These are phyloP conservation scores for Boletus rubroflammeus DNA, from an alignment of 768 basidiomycete species.

Conservation along the genomic window DNA sequence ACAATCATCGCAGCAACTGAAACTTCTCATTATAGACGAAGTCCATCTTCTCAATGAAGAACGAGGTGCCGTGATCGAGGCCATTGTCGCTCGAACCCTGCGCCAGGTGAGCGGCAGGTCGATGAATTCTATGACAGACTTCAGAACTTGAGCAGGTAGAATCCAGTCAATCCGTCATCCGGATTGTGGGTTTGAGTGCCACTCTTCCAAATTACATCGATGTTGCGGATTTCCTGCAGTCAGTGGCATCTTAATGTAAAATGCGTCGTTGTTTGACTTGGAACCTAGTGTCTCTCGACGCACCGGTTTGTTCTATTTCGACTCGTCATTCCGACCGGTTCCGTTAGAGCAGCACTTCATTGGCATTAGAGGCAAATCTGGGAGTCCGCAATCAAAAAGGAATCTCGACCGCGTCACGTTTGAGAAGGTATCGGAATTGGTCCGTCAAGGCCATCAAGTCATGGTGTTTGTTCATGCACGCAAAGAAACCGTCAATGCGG, in stretches of 20 bases:
- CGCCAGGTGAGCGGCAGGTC: constrained; percentile 57
- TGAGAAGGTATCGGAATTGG: constrained; percentile 85
- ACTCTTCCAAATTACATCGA: constrained; percentile 97
- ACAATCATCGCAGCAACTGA: constrained; percentile 60
- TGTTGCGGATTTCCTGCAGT: constrained; percentile 94
- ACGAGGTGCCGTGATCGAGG: constrained; percentile 96
- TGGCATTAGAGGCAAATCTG: constrained; percentile 86
- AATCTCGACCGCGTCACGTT: constrained; percentile 88
- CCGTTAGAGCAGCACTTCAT: constrained; percentile 97
- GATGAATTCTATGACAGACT: background rate
- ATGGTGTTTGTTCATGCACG: constrained; percentile 99
- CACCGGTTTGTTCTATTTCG: constrained; percentile 93
- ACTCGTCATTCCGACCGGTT: constrained; percentile 93
- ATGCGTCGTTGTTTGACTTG: constrained; percentile 1
- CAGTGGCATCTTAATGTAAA: constrained; percentile 8
- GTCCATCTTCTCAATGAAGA: constrained; percentile 97
- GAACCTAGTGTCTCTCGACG: constrained; percentile 74
- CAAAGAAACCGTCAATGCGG: constrained; percentile 96
- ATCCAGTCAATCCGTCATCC: constrained; percentile 91
- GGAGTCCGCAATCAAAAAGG: constrained; percentile 65
- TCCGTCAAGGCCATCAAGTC: constrained; percentile 91
- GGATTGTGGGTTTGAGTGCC: constrained; percentile 93
- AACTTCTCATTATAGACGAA: constrained; percentile 95
- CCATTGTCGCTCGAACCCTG: constrained; percentile 93
- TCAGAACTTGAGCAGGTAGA: constrained; percentile 62